phyloP scores from a whole-genome alignment of 2,329 filamentous ascomycete genomes.

The Dactylonectria estremocensis region DNA sequence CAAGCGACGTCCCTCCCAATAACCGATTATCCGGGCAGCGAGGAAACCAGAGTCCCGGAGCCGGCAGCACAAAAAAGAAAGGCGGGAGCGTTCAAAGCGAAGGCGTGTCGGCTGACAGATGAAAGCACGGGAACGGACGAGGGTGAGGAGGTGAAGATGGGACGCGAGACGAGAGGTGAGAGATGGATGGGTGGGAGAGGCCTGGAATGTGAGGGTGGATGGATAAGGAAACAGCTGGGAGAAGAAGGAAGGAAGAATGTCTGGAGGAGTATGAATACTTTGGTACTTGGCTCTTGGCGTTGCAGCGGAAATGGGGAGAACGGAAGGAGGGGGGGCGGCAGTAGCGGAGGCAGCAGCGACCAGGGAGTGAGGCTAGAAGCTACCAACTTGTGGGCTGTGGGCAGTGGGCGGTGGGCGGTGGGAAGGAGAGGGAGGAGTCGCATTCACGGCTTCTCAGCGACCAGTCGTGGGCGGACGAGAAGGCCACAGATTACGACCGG shows the following conservation, averaged over 20 bases:
- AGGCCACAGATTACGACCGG: neutral
- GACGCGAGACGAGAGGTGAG: conserved; percentile 30
- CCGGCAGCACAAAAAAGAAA: conserved; percentile 29
- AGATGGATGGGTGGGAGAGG: conserved; percentile 30
- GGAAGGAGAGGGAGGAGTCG: neutral
- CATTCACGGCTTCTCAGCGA: neutral
- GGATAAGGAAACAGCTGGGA: conserved; percentile 2
- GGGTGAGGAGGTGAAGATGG: conserved; percentile 39
- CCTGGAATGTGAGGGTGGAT: conserved; percentile 30
- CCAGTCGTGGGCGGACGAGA: neutral
- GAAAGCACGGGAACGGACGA: conserved; percentile 26
- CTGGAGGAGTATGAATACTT: conserved; percentile 25
- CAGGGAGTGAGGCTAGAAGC: conserved; percentile 4
- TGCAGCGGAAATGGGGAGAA: conserved; percentile 22
- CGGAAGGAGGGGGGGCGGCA: conserved; percentile 23
- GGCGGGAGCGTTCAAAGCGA: conserved; percentile 27
- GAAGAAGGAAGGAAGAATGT: conserved; percentile 26
- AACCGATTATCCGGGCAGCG: conserved; percentile 27
- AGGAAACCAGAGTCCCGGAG: conserved; percentile 35
- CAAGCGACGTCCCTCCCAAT: conserved; percentile 14
- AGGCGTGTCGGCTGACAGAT: conserved; percentile 27
- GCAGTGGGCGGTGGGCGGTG: neutral
- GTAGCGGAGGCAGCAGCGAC: conserved; percentile 20
- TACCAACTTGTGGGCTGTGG: neutral
- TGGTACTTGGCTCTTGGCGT: conserved; percentile 24